A percentile compares a stretch with the other conserved stretches of the same genome.
Evolutionary conservation across 768 basidiomycete species (phyloP).

Genomic region (Tulasnella sp.): DNA sequence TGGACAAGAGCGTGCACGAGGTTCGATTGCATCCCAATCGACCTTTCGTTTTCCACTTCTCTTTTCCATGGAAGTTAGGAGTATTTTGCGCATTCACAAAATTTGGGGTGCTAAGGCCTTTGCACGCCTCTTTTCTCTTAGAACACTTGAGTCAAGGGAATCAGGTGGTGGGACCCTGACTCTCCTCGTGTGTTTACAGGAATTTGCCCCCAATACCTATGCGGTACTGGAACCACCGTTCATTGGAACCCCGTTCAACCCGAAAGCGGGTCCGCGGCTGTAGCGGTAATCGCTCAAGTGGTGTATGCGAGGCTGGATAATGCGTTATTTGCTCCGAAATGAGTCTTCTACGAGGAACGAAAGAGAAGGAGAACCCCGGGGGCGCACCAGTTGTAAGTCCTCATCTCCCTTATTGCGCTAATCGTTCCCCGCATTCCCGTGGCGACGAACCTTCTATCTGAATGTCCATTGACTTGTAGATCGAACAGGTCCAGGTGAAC

Average conservation of each 20-base stretch:
- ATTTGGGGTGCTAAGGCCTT: not conserved
- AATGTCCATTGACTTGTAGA: too few species aligned
- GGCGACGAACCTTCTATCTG: too few species aligned
- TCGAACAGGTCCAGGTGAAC: too few species aligned
- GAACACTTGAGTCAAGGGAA: not conserved
- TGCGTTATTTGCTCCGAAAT: too few species aligned
- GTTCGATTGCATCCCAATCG: not conserved
- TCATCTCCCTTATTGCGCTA: too few species aligned
- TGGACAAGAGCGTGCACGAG: not conserved
- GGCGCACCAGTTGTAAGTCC: too few species aligned
- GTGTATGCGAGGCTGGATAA: too few species aligned
- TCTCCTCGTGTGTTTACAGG: not conserved
- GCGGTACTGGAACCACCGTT: too few species aligned
- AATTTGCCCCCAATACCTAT: not conserved
- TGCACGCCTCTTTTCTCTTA: not conserved
- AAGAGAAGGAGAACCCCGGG: too few species aligned
- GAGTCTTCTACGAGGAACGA: too few species aligned
- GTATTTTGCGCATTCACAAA: not conserved
- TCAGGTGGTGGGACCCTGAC: not conserved
- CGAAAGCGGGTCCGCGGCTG: not conserved
- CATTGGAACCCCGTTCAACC: too few species aligned
- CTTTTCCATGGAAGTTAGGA: not conserved
- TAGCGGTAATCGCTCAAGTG: not conserved
- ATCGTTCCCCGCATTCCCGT: too few species aligned
- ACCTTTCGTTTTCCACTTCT: not conserved